Percentiles rank a stretch among this genome's conserved stretches.
These are phyloP conservation scores for Mycena rebaudengoi DNA, from an alignment of 768 basidiomycete genomes.

Conservation along the genomic window DNA sequence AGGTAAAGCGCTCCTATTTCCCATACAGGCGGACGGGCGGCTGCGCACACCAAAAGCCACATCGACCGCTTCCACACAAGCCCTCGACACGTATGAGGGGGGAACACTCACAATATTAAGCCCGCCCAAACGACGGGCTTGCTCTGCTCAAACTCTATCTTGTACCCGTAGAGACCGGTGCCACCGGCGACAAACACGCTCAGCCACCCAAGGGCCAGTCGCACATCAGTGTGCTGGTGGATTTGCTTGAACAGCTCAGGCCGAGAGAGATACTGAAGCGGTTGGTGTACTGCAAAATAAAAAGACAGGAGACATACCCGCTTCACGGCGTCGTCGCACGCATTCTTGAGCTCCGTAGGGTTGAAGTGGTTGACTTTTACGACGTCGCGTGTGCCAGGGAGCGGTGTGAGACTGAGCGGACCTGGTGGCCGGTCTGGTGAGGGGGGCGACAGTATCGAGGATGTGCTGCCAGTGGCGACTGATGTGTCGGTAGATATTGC, in stretches of 20 bases:
- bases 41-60: too few species aligned
- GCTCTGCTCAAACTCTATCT: conserved; percentile 87
- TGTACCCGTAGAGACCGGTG: conserved; percentile 87
- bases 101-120: conserved; percentile 72
- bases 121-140: conserved; percentile 85
- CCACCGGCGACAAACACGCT: conserved; percentile 83
- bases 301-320: conserved; percentile 59
- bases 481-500: conserved; percentile 15
- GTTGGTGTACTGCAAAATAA: background rate
- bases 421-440: conserved; percentile 27
- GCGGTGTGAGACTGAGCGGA: conserved; percentile 24
- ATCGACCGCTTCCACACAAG: too few species aligned
- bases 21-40: too few species aligned
- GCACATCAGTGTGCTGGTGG: conserved; percentile 88
- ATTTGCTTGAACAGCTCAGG: conserved; percentile 88
- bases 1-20: too few species aligned
- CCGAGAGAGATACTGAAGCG: conserved; percentile 75
- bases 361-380: conserved; percentile 71
- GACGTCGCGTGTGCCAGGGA: conserved; percentile 49
- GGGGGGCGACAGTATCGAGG: conserved; percentile 8
- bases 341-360: conserved; percentile 68
- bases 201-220: conserved; percentile 87
- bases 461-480: background rate
- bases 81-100: too few species aligned
- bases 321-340: conserved; percentile 89